Evolutionary conservation across 2,329 filamentous ascomycete genomes (phyloP), one percentile per base, ranked within the genome.

Genomic region (Bimuria novae-zelandiae): DNA sequence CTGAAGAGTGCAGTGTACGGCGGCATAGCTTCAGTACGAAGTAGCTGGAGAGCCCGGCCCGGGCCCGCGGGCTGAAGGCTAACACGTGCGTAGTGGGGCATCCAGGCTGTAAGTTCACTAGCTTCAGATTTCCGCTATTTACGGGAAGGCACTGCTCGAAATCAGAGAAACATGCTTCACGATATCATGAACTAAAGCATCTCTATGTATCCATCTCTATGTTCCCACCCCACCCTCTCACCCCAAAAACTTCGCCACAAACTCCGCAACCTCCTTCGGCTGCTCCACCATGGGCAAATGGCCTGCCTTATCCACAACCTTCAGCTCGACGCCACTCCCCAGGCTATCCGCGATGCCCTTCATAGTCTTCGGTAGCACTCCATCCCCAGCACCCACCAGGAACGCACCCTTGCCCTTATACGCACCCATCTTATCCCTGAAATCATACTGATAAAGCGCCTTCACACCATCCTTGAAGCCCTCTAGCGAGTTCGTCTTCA

Each of bases 231-330:
- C 35, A 37, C 21, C 19, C 36, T 25, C 16, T 47, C 21, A 57
- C 17, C 49, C 52, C 11, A 70, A 44, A 47, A 89, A 89, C 7
- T 71, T 76, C 36, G 78, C 75, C 2, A 93, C 77, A 40, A 84
- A 83, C 23, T 81, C 76, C 68, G 87, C 87, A 69, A 92, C 92
- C 3, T 80, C 84, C 51, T 79, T 75, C 0, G 89, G 86, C 60
- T 84, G 82, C 75, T 95, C 91, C 42, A 86, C 86, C 89, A 95
- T 95, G 0, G 91, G 91, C 65, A 96, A 74, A 76, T 96, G 91
- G 0, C 91, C 91, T 0, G 90, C 85, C 7, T 81, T 77, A 0
- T 89, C 83, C 8, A 95, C 82, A 52, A 89, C 73, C 68, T 81
- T 84, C 59, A 92, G 80, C 53, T 84, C 80, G 0, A 81, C 82